Percentiles rank a stretch among this genome's conserved stretches.
Conservation (phyloP, 306 rosid genomes). For the Lablab purpureus region DNA sequence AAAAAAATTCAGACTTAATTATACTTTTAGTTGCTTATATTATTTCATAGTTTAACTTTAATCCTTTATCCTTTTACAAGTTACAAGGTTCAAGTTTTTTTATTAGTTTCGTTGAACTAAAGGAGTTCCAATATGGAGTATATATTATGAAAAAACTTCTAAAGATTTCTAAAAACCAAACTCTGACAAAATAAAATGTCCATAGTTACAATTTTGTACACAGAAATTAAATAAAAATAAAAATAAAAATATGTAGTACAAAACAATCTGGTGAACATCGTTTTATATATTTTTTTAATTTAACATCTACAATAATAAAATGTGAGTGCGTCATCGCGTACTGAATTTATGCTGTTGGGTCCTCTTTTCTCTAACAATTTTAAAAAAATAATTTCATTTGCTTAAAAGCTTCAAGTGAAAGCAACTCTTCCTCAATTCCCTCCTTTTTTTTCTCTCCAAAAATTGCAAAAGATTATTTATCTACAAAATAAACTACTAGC, state of each 20-base stretch:
- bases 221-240: no score
- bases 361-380: background rate
- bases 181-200: no score
- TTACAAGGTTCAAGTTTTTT: no score
- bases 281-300: background rate
- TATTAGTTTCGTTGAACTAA: no score
- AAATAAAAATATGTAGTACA: background rate
- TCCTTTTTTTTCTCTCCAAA: background rate
- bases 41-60: no score
- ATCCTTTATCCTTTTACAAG: no score
- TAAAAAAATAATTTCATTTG: background rate
- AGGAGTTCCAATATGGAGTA: no score
- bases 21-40: no score
- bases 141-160: no score
- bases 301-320: background rate
- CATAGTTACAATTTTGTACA: no score
- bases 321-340: background rate
- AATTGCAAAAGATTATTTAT: background rate
- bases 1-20: no score
- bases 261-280: background rate
- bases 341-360: background rate
- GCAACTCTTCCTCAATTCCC: background rate
- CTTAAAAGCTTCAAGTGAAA: background rate
- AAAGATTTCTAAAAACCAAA: no score
- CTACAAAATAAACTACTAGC: background rate